Percentiles rank a stretch among this genome's conserved stretches.
These are phyloP conservation scores for Salvia sclarea DNA, from an alignment of 305 asterid genomes.

Conservation along the genomic window DNA sequence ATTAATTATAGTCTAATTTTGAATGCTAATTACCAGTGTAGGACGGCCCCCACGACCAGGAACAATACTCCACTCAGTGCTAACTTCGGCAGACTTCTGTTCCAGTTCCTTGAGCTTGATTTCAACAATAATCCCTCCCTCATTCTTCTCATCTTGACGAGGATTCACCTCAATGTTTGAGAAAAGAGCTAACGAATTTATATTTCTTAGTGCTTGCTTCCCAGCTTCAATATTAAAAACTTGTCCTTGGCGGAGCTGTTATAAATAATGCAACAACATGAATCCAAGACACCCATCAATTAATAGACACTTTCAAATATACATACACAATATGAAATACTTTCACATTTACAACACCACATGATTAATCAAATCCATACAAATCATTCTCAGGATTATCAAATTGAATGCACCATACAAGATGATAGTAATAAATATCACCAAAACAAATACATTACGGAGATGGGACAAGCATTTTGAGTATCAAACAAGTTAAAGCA, in stretches of 20 bases:
- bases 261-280: conserved; percentile 28
- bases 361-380: not conserved
- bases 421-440: no score
- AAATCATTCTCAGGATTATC: conserved; percentile 5
- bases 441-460: not conserved
- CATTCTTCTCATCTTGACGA: conserved; percentile 94
- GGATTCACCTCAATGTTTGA: conserved; percentile 98
- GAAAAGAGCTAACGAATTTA: conserved; percentile 81
- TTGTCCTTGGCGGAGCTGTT: conserved; percentile 84
- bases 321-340: not conserved
- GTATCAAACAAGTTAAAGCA: not conserved
- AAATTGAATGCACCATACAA: conserved; percentile 17
- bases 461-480: not conserved
- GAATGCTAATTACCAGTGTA: conserved; percentile 57
- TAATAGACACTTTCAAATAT: not conserved
- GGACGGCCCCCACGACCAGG: conserved; percentile 99
- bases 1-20: not conserved
- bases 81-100: conserved; percentile 97
- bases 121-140: conserved; percentile 98
- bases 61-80: conserved; percentile 96
- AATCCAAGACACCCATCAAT: not conserved
- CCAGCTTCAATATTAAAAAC: conserved; percentile 95
- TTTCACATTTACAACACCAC: not conserved
- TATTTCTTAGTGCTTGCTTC: conserved; percentile 89
- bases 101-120: conserved; percentile 92